Conservation (phyloP, 2,329 filamentous ascomycete genomes). For the Dothideomycetes sp. region DNA sequence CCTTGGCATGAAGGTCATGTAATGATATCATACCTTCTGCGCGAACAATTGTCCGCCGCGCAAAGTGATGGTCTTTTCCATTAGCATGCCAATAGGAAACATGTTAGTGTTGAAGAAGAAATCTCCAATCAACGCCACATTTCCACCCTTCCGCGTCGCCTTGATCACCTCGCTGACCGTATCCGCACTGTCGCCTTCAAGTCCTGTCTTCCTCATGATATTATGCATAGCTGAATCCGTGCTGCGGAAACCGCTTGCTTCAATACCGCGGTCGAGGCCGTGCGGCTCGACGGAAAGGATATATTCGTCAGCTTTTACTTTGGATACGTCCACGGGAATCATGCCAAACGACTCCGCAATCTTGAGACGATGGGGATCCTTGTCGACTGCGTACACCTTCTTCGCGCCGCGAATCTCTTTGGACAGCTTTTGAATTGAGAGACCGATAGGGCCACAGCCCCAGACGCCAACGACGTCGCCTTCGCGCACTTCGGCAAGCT, state of each 20-base stretch:
- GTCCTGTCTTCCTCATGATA: conserved; percentile 8
- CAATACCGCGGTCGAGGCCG: conserved; percentile 10
- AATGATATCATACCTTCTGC: conserved; percentile 8
- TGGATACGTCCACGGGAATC: conserved; percentile 20
- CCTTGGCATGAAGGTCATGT: background rate
- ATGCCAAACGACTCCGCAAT: conserved; percentile 25
- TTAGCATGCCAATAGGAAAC: conserved; percentile 13
- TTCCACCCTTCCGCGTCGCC: conserved; percentile 15
- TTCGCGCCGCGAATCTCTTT: conserved; percentile 72
- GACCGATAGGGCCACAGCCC: conserved; percentile 55
- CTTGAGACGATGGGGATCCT: conserved; percentile 22
- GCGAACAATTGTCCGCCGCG: conserved; percentile 13
- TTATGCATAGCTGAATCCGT: background rate
- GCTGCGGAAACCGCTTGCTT: conserved; percentile 13
- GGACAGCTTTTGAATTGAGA: conserved; percentile 80
- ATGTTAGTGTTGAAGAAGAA: conserved; percentile 15
- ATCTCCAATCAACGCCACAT: conserved; percentile 14
- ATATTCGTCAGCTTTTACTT: conserved; percentile 1
- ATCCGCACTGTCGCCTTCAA: conserved; percentile 12
- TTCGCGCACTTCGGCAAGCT: conserved; percentile 35
- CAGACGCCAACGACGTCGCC: conserved; percentile 41
- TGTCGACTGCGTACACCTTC: conserved; percentile 47
- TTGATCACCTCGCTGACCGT: conserved; percentile 9
- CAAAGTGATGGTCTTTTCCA: conserved; percentile 15
- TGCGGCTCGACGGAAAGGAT: conserved; percentile 12